Percentiles rank a stretch among this genome's conserved stretches.
These are phyloP conservation scores for Pyrenula massariospora DNA, from an alignment of 495 filamentous ascomycete genomes.

Conservation along the genomic window DNA sequence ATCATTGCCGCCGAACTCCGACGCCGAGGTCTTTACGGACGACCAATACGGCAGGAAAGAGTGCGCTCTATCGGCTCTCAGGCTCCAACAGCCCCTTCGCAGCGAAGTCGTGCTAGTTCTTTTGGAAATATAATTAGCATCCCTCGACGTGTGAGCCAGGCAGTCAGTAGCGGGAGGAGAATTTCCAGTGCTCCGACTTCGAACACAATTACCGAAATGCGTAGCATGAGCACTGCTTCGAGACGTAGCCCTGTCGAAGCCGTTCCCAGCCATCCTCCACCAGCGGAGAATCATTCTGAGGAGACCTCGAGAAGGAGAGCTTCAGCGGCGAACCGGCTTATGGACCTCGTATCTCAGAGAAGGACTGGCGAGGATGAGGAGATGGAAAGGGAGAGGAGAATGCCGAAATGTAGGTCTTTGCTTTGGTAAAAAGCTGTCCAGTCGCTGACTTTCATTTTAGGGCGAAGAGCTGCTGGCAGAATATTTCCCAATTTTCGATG, in stretches of 20 bases:
- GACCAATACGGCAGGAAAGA: background rate
- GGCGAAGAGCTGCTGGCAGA: background rate
- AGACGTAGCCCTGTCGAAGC: background rate
- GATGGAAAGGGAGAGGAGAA: background rate
- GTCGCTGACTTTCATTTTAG: background rate
- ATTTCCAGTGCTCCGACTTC: background rate
- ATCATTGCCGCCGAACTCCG: background rate
- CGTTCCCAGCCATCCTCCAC: background rate
- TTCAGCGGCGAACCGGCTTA: background rate
- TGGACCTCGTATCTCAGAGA: background rate
- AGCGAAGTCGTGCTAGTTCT: background rate
- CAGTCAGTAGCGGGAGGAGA: background rate
- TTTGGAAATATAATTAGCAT: background rate
- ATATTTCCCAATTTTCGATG: background rate
- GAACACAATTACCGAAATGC: background rate
- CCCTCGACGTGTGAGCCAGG: background rate
- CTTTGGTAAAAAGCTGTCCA: background rate
- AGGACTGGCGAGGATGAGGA: background rate
- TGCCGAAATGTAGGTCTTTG: background rate
- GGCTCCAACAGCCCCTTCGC: background rate
- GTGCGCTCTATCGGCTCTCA: background rate
- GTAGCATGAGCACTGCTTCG: background rate
- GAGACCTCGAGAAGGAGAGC: background rate
- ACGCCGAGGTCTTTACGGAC: background rate
- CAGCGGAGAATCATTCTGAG: background rate